phyloP scores from a whole-genome alignment of 164 flowering plant species.

The Umbilicus rupestris region DNA sequence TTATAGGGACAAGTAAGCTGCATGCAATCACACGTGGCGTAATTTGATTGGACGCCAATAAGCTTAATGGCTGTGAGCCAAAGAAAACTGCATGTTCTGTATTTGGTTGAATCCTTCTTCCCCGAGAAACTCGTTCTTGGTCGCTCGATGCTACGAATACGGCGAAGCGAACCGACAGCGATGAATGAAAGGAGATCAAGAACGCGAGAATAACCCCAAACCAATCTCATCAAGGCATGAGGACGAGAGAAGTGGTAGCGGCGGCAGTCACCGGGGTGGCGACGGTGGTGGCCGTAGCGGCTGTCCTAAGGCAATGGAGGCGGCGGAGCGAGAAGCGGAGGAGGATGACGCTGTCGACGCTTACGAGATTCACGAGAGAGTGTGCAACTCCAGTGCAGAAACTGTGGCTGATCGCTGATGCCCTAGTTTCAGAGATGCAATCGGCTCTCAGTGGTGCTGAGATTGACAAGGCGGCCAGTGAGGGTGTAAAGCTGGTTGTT shows the following conservation, averaged over 20 bases:
- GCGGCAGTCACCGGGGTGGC: conserved; percentile 19
- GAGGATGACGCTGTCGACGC: conserved; percentile 24
- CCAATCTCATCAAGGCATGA: not conserved
- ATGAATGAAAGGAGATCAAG: no score
- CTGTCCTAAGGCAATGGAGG: conserved; percentile 20
- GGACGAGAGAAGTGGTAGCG: conserved; percentile 25
- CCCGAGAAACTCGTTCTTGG: no score
- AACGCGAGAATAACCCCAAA: no score
- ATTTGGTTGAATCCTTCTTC: no score
- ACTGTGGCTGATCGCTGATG: conserved; percentile 37
- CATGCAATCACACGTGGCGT: no score
- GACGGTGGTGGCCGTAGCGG: conserved; percentile 15
- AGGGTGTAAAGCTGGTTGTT: not conserved
- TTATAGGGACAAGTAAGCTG: no score
- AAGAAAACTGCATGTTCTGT: no score
- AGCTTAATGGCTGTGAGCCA: no score
- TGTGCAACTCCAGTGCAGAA: conserved; percentile 41
- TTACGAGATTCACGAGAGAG: conserved; percentile 31
- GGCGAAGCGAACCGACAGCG: no score
- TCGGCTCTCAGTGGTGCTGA: conserved; percentile 17
- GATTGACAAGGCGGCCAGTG: not conserved
- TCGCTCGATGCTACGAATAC: no score
- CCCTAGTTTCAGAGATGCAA: conserved; percentile 30
- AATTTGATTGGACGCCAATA: no score
- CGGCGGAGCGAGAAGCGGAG: conserved; percentile 14